Conservation (phyloP, 257 asterid species). For the Nemophila menziesii region DNA sequence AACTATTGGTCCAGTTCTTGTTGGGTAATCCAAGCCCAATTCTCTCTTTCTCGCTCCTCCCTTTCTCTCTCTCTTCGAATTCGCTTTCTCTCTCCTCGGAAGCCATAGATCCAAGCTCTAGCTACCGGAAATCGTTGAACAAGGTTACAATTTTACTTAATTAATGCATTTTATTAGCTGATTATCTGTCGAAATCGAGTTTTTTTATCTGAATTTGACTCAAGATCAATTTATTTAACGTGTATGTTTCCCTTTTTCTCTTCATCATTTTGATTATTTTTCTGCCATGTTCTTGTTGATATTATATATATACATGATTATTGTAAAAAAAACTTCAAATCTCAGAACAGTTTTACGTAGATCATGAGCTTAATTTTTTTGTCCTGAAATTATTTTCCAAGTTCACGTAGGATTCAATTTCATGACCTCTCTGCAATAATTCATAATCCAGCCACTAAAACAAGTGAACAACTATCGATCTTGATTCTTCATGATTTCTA, state of each 20-base stretch:
- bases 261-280: not conserved
- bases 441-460: too few relatives aligned
- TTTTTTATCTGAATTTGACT: conserved; percentile 13
- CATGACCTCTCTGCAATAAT: too few relatives aligned
- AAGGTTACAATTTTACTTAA: conserved; percentile 18
- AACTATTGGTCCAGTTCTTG: conserved; percentile 51
- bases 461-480: too few relatives aligned
- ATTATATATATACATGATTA: not conserved
- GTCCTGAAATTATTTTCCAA: too few relatives aligned
- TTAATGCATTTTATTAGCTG: not conserved
- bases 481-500: too few relatives aligned
- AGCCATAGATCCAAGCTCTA: conserved; percentile 77
- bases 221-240: conserved; percentile 5
- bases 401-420: not conserved
- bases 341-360: too few relatives aligned
- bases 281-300: not conserved
- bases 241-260: conserved; percentile 4
- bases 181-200: not conserved
- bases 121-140: conserved; percentile 23
- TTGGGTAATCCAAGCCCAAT: conserved; percentile 62
- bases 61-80: conserved; percentile 9
- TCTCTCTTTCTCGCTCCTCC: conserved; percentile 35
- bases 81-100: conserved; percentile 20
- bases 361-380: too few relatives aligned
- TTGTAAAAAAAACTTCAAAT: too few relatives aligned